These are phyloP conservation scores for Triticum monococcum DNA, from an alignment of 176 grass and related monocot species.

Conservation along the genomic window DNA sequence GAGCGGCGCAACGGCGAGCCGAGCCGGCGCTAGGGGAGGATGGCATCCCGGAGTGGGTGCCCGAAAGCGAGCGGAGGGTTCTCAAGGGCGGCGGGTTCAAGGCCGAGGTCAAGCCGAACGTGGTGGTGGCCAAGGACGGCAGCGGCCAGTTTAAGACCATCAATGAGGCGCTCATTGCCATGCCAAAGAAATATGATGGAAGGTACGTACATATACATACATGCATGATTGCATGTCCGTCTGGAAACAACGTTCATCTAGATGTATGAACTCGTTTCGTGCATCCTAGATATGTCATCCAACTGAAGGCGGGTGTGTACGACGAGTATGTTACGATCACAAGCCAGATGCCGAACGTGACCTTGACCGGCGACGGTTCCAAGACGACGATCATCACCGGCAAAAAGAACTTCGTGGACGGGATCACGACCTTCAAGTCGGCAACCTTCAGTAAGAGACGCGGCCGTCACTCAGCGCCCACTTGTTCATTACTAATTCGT, in stretches of 20 bases:
- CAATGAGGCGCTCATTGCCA: slow-evolving; percentile 65
- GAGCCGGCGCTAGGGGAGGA: slow-evolving; percentile 29
- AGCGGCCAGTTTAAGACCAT: slow-evolving; percentile 84
- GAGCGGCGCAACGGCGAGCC: neutral
- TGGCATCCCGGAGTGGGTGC: slow-evolving; percentile 55
- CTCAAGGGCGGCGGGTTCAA: slow-evolving; percentile 55
- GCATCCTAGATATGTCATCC: slow-evolving; percentile 54
- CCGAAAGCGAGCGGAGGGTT: slow-evolving; percentile 44
- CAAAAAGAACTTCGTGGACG: slow-evolving; percentile 69
- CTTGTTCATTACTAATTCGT: neutral
- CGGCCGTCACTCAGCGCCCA: neutral
- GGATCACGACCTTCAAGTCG: slow-evolving; percentile 69
- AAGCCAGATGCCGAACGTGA: slow-evolving; percentile 50
- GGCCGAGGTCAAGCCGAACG: slow-evolving; percentile 39
- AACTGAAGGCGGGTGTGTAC: slow-evolving; percentile 80
- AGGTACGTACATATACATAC: slow-evolving; percentile 35
- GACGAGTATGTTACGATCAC: slow-evolving; percentile 60
- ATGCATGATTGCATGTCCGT: neutral
- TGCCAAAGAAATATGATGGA: slow-evolving; percentile 51
- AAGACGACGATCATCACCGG: slow-evolving; percentile 64
- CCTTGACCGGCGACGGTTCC: slow-evolving; percentile 61
- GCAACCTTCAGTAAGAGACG: slow-evolving; percentile 69
- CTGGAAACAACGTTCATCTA: neutral
- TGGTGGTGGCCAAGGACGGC: slow-evolving; percentile 77
- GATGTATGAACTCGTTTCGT: neutral